Evolutionary conservation across 495 filamentous ascomycete genomes (phyloP), one percentile per base, ranked within the genome.

Genomic region (Aspergillus biplanus): DNA sequence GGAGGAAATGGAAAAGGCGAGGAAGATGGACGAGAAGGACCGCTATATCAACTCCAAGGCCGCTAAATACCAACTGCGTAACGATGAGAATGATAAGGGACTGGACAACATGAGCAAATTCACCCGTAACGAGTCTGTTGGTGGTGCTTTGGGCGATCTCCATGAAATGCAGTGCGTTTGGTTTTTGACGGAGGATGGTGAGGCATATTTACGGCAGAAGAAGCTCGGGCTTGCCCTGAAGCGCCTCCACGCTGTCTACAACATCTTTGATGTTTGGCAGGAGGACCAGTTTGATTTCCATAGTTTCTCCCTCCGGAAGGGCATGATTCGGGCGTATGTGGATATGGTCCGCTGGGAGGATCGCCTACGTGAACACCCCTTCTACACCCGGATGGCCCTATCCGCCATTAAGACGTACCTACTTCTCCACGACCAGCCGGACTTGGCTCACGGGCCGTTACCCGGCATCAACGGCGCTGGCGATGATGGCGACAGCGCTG

Each of bases 221-320:
- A 92, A 93, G 67, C 77, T 92, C 49, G 91, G 88, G 2, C 84
- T 97, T 63, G 93, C 96, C 3, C 80, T 99, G 47, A 99, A 99
- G 79, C 87, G 95, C 37, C 93, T 95, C 70, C 88, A 90, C 61
- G 83, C 89, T 3, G 85, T 97, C 57, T 89, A 87, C 73, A 92
- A 94, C 76, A 93, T 98, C 61, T 98, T 99, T 67, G 94, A 97
- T 33, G 87, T 90, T 46, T 99, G 95, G 95, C 89, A 96, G 66
- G 95, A 99, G 67, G 95, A 99, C 67, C 95, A 99, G 69, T 97
- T 97, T 68, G 95, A 99, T 71, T 99, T 99, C 82, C 95, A 99
- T 78, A 91, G 87, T 74, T 99, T 98, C 78, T 97, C 93, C 7
- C 80, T 98, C 7, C 83, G 93, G 9, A 98, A 98, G 76, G 95